Base-by-base conservation (phyloP, 192 early-diverging fungal genomes). In the Jimgerdemannia lactiflua region DNA sequence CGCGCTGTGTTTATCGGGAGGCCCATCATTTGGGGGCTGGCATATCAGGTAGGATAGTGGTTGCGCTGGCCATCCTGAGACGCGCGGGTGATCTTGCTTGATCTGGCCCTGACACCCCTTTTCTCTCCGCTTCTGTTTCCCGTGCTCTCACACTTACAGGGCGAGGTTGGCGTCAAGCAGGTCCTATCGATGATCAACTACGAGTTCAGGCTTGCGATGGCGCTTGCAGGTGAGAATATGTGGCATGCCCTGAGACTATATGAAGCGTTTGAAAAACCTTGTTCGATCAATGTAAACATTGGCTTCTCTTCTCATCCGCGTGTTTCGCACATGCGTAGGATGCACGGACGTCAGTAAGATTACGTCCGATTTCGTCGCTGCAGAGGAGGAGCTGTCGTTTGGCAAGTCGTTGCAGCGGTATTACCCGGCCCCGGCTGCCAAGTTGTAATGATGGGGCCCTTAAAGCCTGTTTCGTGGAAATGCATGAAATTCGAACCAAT, bases 171-270 rank as follows among this genome's bases (percentile, higher is more conserved):
- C 67, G 94, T 89, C 18, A 82, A 88, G 71, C 76, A 74, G 39
- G 86, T 88, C 40, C 85, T 96, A 29, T 86, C 90, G 42, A 75
- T 94, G 64, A 78, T 96, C 68, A 85, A 86, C 65, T 90, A 91
- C 69, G 94, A 96, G 78, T 74, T 96, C 59, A 87, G 91, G 77
- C 86, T 91, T 65, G 84, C 87, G 3, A 92, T 92, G 91, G 76
- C 81, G 69, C 75, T 92, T 54, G 63, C 85, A 20, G 91, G 91
- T 72, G 66, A 43, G 41, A 43, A 4, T 20, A 20, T 6, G 9
- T 42, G 7, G 1, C 70, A 29, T 29, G 29, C 29, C 29, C 29
- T 29, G 29, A 29, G 29, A 29, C 29, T 29, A 29, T 29, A 29
- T 29, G 29, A 29, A 64, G n/a, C n/a, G n/a, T n/a, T n/a, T n/a